A percentile compares a stretch with the other conserved stretches of the same genome.
These are phyloP conservation scores for Eimeria mitis DNA, from an alignment of 169 alveolate species.

Conservation along the genomic window DNA sequence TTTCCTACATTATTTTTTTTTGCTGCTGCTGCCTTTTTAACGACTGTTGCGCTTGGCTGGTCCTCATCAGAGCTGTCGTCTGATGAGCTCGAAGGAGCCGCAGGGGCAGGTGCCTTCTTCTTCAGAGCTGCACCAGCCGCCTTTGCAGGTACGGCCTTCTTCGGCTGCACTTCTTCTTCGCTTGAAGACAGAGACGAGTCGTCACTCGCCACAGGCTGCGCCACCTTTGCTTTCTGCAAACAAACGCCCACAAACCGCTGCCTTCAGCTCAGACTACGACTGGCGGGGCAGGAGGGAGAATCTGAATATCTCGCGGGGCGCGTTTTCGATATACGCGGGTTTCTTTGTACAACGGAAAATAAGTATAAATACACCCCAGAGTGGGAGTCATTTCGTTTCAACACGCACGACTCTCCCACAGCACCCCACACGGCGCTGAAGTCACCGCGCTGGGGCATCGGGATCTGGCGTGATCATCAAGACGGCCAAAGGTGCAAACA, in stretches of 20 bases:
- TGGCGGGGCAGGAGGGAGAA: background rate
- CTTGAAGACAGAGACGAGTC: constrained; percentile 58
- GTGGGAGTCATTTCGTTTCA: background rate
- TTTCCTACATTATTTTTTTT: background rate
- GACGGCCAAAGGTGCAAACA: background rate
- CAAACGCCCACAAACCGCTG: background rate
- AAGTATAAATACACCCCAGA: background rate
- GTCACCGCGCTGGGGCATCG: background rate
- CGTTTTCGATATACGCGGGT: background rate
- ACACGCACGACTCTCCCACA: background rate
- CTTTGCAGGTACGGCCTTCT: constrained; percentile 19
- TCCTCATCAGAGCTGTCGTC: constrained; percentile 68
- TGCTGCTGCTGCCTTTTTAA: constrained; percentile 63
- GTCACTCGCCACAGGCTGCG: constrained; percentile 65
- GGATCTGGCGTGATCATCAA: background rate
- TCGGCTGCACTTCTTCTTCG: constrained; percentile 70
- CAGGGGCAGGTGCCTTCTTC: constrained; percentile 22
- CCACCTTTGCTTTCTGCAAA: constrained; percentile 60
- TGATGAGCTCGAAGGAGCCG: constrained; percentile 28
- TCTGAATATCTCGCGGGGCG: no score
- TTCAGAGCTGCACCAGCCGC: background rate
- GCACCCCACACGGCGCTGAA: background rate
- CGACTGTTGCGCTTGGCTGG: constrained; percentile 58
- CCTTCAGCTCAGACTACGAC: background rate
- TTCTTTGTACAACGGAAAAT: background rate